phyloP scores from a whole-genome alignment of 371 early-diverging fungal species.

The Smittium culicis region DNA sequence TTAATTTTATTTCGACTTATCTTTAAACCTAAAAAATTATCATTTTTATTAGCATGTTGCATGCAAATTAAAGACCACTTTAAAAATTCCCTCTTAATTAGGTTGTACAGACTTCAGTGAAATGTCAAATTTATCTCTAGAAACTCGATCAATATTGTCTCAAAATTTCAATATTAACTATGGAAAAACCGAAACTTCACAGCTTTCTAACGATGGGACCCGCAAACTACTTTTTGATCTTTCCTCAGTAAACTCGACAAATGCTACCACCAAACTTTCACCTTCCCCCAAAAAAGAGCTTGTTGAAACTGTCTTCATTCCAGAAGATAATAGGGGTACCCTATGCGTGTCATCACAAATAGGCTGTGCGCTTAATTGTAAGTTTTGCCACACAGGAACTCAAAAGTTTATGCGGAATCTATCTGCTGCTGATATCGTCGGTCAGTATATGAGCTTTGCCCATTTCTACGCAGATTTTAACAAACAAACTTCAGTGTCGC shows the following conservation, averaged over 20 bases:
- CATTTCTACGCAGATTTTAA: slow-evolving; percentile 44
- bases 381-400: slow-evolving; percentile 87
- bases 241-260: slow-evolving; percentile 11
- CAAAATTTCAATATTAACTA: slow-evolving; percentile 39
- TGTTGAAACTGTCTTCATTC: slow-evolving; percentile 49
- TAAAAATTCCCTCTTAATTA: slow-evolving; percentile 10
- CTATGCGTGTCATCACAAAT: slow-evolving; percentile 81
- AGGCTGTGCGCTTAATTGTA: slow-evolving; percentile 75
- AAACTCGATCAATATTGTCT: slow-evolving; percentile 35
- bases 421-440: slow-evolving; percentile 67
- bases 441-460: slow-evolving; percentile 68
- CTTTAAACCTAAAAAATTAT: neutral
- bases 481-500: slow-evolving; percentile 18
- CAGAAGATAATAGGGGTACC: slow-evolving; percentile 53
- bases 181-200: slow-evolving; percentile 43
- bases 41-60: neutral
- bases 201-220: slow-evolving; percentile 40
- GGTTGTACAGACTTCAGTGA: slow-evolving; percentile 40
- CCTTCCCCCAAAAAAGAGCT: neutral
- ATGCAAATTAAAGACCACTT: neutral
- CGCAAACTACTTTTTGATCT: slow-evolving; percentile 44
- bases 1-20: neutral
- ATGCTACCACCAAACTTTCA: neutral
- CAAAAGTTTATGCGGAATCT: slow-evolving; percentile 66
- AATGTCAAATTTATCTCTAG: slow-evolving; percentile 48